These are phyloP conservation scores for Plasmodium billcollinsi DNA, from an alignment of 169 alveolate genomes.

Conservation along the genomic window DNA sequence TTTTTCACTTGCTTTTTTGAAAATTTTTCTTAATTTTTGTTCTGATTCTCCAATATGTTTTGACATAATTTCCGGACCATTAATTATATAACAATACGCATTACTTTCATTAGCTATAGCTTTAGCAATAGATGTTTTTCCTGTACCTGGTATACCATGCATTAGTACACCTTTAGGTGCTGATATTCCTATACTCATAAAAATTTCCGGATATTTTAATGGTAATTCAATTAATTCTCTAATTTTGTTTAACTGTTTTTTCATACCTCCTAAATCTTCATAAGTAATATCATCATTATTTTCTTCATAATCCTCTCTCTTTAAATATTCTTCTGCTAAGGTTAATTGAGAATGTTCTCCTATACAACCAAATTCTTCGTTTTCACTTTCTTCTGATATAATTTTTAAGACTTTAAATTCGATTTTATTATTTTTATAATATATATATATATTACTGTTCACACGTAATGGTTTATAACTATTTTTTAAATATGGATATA, in stretches of 20 bases:
- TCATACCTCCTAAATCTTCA: conserved; percentile 88
- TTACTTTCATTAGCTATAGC: conserved; percentile 90
- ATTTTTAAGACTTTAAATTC: conserved; percentile 83
- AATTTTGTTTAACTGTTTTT: conserved; percentile 84
- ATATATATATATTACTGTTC: conserved; percentile 20
- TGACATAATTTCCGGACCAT: conserved; percentile 89
- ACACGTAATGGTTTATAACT: conserved; percentile 54
- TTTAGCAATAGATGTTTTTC: conserved; percentile 89
- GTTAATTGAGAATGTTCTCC: conserved; percentile 75
- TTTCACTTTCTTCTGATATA: conserved; percentile 44
- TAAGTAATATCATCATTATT: conserved; percentile 84
- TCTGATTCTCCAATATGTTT: conserved; percentile 92
- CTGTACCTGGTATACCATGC: conserved; percentile 92
- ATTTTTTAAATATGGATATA: conserved; percentile 39
- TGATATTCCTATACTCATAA: conserved; percentile 86
- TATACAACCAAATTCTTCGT: conserved; percentile 60
- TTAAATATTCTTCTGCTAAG: conserved; percentile 74
- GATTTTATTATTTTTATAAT: conserved; percentile 50
- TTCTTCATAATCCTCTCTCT: conserved; percentile 83
- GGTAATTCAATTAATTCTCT: conserved; percentile 88
- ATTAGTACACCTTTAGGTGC: conserved; percentile 90
- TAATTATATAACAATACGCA: conserved; percentile 83
- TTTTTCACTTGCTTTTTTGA: conserved; percentile 85
- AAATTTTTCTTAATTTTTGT: conserved; percentile 87
- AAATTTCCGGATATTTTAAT: conserved; percentile 86